Percentiles rank a stretch among this genome's conserved stretches.
Conservation (phyloP, 208 protist genomes). For the Trichomonas gallinae region DNA sequence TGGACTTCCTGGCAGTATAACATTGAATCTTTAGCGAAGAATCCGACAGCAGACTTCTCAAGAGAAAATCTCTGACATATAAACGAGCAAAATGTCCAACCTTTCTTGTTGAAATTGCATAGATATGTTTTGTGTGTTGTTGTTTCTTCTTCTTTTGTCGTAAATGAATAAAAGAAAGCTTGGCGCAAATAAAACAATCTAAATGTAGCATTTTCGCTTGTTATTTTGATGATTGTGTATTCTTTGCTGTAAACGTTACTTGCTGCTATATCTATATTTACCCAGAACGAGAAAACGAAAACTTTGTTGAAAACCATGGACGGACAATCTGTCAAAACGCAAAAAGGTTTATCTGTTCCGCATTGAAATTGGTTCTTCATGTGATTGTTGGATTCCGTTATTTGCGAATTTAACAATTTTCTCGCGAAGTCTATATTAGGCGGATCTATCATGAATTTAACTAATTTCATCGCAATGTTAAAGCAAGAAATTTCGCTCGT, state of each 20-base stretch:
- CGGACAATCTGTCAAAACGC: not conserved
- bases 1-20: not conserved
- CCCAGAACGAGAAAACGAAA: not conserved
- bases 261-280: not conserved
- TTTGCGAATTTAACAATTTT: not conserved
- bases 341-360: not conserved
- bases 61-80: not conserved
- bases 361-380: not conserved
- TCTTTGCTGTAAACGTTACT: not conserved
- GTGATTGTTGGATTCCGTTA: not conserved
- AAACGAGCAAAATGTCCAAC: not conserved
- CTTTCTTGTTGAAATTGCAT: not conserved
- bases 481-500: not conserved
- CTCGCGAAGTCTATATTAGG: not conserved
- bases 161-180: not conserved
- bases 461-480: not conserved
- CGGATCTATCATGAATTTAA: not conserved
- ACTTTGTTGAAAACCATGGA: not conserved
- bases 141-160: not conserved
- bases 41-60: not conserved
- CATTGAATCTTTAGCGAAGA: not conserved
- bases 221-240: not conserved
- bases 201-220: not conserved
- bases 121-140: not conserved
- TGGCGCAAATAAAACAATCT: not conserved